Percentiles rank a stretch among this genome's conserved stretches.
Conservation (phyloP, 2,329 filamentous ascomycete species). For the Dothidotthia symphoricarpi region DNA sequence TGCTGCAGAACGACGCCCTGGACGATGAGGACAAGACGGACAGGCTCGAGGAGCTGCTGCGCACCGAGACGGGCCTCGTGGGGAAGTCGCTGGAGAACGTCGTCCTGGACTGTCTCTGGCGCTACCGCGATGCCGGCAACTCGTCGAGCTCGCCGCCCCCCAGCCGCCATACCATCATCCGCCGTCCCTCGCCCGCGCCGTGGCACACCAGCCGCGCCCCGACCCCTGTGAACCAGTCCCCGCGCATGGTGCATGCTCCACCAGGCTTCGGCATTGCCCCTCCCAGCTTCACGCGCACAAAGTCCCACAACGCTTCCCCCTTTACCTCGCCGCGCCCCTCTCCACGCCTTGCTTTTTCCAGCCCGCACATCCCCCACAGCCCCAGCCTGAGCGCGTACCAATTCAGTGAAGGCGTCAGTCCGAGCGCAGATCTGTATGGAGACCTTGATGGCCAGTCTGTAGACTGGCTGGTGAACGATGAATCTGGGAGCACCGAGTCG, state of each 20-base stretch:
- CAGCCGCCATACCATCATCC: constrained; percentile 83
- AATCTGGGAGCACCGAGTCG: constrained; percentile 77
- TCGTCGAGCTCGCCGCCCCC: constrained; percentile 76
- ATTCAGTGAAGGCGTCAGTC: constrained; percentile 73
- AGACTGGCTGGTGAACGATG: constrained; percentile 91
- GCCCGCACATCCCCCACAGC: constrained; percentile 88
- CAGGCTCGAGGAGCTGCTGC: constrained; percentile 80
- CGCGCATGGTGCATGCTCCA: constrained; percentile 75
- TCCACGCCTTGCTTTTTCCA: constrained; percentile 83
- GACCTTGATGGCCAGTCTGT: constrained; percentile 93
- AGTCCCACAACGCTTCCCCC: constrained; percentile 73
- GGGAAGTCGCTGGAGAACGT: constrained; percentile 83
- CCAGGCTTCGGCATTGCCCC: constrained; percentile 73
- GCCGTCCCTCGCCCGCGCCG: constrained; percentile 85
- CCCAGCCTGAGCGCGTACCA: constrained; percentile 93
- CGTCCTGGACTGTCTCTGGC: constrained; percentile 87
- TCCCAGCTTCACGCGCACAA: constrained; percentile 72
- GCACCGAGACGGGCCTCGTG: constrained; percentile 71
- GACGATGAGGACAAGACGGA: constrained; percentile 97
- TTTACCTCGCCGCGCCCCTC: constrained; percentile 94
- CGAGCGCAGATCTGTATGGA: constrained; percentile 80
- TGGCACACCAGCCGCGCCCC: constrained; percentile 76
- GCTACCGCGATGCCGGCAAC: constrained; percentile 63
- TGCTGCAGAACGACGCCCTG: constrained; percentile 76
- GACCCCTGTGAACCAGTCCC: constrained; percentile 80